Evolutionary conservation across 148 eudicot species (phyloP).

Genomic region (Rhododendron ferrugineum): DNA sequence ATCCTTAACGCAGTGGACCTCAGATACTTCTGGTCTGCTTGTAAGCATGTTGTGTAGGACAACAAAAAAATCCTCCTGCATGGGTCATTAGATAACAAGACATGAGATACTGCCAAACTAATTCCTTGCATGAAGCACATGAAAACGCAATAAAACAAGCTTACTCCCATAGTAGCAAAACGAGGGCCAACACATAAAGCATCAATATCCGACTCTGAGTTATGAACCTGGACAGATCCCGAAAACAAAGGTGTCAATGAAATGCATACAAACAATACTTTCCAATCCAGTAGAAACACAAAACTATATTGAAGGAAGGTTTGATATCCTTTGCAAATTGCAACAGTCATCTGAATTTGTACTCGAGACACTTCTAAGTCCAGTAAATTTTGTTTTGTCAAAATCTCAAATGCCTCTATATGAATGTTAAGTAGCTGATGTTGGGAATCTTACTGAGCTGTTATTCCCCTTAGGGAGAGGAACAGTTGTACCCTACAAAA

Average conservation of each 20-base stretch:
- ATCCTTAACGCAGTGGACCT: conserved; percentile 45
- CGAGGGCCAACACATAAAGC: conserved; percentile 56
- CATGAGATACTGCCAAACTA: background rate
- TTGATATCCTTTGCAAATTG: background rate
- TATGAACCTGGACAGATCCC: conserved; percentile 41
- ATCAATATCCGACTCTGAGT: conserved; percentile 52
- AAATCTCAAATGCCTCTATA: background rate
- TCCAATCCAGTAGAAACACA: background rate
- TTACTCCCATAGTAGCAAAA: conserved; percentile 48
- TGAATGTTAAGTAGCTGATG: background rate
- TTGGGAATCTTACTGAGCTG: background rate
- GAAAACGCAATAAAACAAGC: conserved; percentile 9
- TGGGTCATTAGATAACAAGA: background rate
- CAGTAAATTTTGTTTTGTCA: background rate
- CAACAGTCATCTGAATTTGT: background rate
- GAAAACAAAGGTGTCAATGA: background rate
- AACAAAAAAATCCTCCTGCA: conserved; percentile 59
- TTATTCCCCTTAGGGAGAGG: background rate
- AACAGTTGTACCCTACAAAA: background rate
- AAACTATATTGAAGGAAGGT: background rate
- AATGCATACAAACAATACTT: background rate
- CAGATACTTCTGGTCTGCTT: conserved; percentile 40
- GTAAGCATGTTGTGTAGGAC: conserved; percentile 45
- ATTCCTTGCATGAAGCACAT: background rate
- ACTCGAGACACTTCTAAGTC: background rate